Conservation (phyloP, 805 yeast species). For the Lipomyces yamadae region DNA sequence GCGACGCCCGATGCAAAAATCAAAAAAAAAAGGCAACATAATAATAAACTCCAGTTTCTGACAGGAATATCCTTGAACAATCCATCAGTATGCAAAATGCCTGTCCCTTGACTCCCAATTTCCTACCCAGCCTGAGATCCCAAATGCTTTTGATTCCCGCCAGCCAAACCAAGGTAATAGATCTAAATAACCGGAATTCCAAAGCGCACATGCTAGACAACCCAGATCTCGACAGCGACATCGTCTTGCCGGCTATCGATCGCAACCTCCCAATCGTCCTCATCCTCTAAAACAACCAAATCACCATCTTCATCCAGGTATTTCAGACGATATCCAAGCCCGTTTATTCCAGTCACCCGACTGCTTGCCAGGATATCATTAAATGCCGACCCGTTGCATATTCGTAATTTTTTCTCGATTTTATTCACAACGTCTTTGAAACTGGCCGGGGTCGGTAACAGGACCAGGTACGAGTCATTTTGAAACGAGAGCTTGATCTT, state of each 20-base stretch:
- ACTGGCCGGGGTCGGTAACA: constrained; percentile 60
- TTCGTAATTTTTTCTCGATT: constrained; percentile 61
- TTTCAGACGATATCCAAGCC: constrained; percentile 55
- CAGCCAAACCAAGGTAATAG: background rate
- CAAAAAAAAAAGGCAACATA: background rate
- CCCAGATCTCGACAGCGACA: constrained; percentile 33
- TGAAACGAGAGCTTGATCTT: constrained; percentile 46
- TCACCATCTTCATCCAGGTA: constrained; percentile 97
- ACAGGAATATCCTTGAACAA: background rate
- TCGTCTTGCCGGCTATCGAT: constrained; percentile 28
- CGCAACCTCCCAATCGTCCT: constrained; percentile 35
- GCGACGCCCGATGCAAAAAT: background rate
- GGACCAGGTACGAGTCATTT: constrained; percentile 60
- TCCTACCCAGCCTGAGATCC: background rate
- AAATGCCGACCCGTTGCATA: constrained; percentile 55
- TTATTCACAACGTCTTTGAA: constrained; percentile 60
- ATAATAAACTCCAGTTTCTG: background rate
- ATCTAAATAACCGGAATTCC: too few relatives aligned
- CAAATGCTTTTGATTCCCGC: background rate
- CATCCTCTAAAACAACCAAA: constrained; percentile 54
- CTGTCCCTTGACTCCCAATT: background rate
- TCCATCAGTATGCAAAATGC: background rate
- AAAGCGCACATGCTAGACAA: constrained; percentile 4
- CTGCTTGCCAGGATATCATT: constrained; percentile 26
- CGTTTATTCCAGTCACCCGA: constrained; percentile 12